Base-by-base conservation (phyloP, 2,329 filamentous ascomycete genomes). In the Talaromyces sp. region DNA sequence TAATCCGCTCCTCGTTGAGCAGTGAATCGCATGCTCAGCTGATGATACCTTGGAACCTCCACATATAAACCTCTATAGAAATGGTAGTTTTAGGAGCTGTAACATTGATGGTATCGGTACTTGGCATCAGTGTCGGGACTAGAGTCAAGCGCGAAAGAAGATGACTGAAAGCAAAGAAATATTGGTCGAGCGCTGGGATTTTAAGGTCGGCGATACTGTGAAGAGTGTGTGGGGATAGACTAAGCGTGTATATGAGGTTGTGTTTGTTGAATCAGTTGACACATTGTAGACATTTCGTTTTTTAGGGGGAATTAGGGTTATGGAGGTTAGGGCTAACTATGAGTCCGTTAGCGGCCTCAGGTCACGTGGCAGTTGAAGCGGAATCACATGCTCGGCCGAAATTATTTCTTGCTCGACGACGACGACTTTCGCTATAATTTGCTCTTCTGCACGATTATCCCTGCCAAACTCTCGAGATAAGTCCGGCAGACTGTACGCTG, bases 111-210 rank as follows among this genome's bases (percentile, higher is more conserved):
- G 62, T n/a, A 19, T 47, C 41, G 65, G 65, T 25, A 52, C 58
- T 4, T 65, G 59, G 62, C 65, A 65, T 62, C 39, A 64, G n/a
- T 67, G 65, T 45, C 54, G 62, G 17, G 62, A 64, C 39, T 41
- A 47, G 5, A 65, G 63, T 56, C 35, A 62, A 10, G 8, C 50
- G 25, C 60, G 65, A 62, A 37, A 58, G 31, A 52, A 49, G 15
- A 43, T 59, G 25, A 5, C 43, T 10, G 50, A 62, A 27, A 57
- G 62, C 35, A 56, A 65, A 52, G 17, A 54, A 9, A 54, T 15
- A 7, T 17, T 63, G 2, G 37, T 65, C 15, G 50, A 57, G 43
- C 41, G 54, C 15, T 67, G 62, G 65, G 50, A 49, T 17, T 37
- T 57, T n/a, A 45, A 49, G 43, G 49, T 47, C 8, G 65, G 62